Conservation (phyloP, 805 yeast species). For the Jamesozyma gamospora region DNA sequence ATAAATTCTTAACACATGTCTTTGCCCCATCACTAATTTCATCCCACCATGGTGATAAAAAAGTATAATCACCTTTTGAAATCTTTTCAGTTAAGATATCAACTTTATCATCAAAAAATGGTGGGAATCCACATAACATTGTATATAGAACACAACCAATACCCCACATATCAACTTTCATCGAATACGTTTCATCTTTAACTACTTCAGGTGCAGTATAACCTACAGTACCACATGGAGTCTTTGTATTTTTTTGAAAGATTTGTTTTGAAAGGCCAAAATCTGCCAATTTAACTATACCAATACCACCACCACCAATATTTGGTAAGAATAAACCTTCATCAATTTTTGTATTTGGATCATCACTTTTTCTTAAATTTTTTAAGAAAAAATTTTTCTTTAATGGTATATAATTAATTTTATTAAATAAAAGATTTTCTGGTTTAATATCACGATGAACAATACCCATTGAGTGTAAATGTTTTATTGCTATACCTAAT, state of each 20-base stretch:
- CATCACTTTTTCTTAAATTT: conserved; percentile 54
- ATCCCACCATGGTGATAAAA: conserved; percentile 82
- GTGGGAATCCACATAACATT: conserved; percentile 92
- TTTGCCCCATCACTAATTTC: conserved; percentile 67
- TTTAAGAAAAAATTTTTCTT: conserved; percentile 5
- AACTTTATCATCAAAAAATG: conserved; percentile 71
- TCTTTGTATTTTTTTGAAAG: conserved; percentile 80
- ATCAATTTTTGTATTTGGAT: conserved; percentile 56
- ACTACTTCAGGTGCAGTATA: conserved; percentile 98
- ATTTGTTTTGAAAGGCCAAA: conserved; percentile 90
- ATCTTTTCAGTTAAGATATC: conserved; percentile 61
- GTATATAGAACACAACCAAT: conserved; percentile 93
- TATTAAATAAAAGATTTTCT: conserved; percentile 59
- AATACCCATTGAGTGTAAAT: conserved; percentile 65
- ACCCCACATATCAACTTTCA: conserved; percentile 98
- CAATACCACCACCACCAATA: conserved; percentile 89
- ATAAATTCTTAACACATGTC: conserved; percentile 51
- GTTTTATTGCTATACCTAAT: conserved; percentile 53
- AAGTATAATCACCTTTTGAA: conserved; percentile 61
- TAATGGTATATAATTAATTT: conserved; percentile 43
- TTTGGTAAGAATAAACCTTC: conserved; percentile 79
- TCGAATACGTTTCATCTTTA: conserved; percentile 82
- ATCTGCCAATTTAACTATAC: conserved; percentile 83
- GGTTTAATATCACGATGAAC: conserved; percentile 82
- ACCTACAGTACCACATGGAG: conserved; percentile 98